phyloP scores from a whole-genome alignment of 192 early-diverging fungal species.

The Mortierella claussenii region DNA sequence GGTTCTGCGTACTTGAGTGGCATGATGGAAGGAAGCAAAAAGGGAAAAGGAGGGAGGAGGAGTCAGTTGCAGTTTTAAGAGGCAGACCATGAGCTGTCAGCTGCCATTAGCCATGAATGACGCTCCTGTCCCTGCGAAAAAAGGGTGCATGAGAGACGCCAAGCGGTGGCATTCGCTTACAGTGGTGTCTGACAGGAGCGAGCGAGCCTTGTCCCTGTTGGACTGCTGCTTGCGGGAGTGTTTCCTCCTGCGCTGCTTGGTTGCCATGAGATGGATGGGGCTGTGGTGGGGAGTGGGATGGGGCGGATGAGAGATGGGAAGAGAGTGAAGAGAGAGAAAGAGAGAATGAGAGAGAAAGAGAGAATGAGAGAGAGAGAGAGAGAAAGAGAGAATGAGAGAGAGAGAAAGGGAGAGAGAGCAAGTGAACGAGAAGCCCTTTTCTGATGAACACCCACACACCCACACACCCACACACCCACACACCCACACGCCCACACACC shows the following conservation, averaged over 20 bases:
- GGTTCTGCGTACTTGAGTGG: constrained; percentile 42
- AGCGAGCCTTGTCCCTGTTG: constrained; percentile 34
- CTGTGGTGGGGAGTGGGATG: background rate
- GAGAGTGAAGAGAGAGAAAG: background rate
- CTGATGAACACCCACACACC: no score
- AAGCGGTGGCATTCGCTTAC: no score
- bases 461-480: no score
- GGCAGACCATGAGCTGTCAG: background rate
- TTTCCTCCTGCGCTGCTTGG: constrained; percentile 43
- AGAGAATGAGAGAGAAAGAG: no score
- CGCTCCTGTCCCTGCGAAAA: no score
- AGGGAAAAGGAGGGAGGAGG: background rate
- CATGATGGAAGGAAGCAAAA: background rate
- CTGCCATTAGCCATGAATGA: background rate
- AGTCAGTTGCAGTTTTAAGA: background rate
- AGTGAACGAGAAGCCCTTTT: no score
- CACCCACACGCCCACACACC: no score
- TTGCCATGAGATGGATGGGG: constrained; percentile 14
- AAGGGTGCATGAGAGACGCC: no score
- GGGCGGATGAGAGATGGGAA: background rate
- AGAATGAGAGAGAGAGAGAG: no score
- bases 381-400: no score
- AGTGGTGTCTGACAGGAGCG: constrained; percentile 30
- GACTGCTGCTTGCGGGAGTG: constrained; percentile 45
- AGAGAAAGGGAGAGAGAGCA: no score